Base-by-base conservation (phyloP, 2,329 filamentous ascomycete genomes). In the Scytalidium sp. region DNA sequence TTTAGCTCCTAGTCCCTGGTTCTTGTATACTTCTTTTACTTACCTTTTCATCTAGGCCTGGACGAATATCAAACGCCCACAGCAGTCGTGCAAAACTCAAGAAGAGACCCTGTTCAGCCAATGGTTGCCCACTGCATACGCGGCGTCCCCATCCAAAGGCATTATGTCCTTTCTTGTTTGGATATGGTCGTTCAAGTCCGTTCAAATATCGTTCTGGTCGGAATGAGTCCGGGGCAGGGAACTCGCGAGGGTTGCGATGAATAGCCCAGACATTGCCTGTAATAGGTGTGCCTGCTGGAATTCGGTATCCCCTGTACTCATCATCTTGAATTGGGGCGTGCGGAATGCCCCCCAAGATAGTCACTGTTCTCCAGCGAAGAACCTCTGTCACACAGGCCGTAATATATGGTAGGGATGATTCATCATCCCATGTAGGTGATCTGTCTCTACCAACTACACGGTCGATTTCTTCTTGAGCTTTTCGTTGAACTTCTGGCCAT, bases 61-160 rank as follows among this genome's bases (percentile, higher is more conserved):
- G 32, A 9, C 13, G 32, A 7, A 78, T 64, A 47, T 75, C 62
- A 53, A 79, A 78, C 0, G 70, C 76, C 77, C 76, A 80, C 36
- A 75, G 70, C 9, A 77, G 61, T 6, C 64, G 65, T 3, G 75
- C 75, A 19, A 71, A 75, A 7, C 72, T 69, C 42, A 79, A 68
- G 56, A 79, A 75, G 58, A 79, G 73, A 65, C 83, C 79, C 59
- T 81, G 78, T 58, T 84, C 80, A 21, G 80, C 83, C 42, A 86
- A 75, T 48, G 78, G 77, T 67, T 83, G 79, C 4, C 82, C 83
- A 3, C 84, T 73, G 57, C 83, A 87, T 13, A 77, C 76, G 53
- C 83, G 75, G 41, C 82, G 79, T 27, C 83, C 83, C 72, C 76
- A 85, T 22, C 83, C 83, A 59, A 86, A 86, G 0, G 78, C 83